phyloP scores from a whole-genome alignment of 495 filamentous ascomycete genomes.

The Podospora comata region DNA sequence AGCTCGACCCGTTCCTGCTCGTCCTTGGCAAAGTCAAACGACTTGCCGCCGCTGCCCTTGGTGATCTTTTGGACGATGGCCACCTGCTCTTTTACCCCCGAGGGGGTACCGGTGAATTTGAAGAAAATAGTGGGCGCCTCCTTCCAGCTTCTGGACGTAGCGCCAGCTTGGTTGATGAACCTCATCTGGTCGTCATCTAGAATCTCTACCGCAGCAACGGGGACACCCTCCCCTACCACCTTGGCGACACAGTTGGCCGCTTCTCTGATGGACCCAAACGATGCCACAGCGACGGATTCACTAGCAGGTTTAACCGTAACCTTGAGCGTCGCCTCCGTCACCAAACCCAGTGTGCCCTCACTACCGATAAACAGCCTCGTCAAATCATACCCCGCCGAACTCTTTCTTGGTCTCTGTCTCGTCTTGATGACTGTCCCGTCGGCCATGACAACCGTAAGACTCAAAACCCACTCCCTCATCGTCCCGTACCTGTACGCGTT shows the following conservation, averaged over 20 bases:
- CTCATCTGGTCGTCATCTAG: conserved; percentile 93
- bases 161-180: conserved; percentile 79
- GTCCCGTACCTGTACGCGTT: conserved; percentile 93
- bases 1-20: conserved; percentile 69
- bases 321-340: conserved; percentile 77
- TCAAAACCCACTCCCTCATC: conserved; percentile 95
- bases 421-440: conserved; percentile 93
- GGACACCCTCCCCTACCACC: conserved; percentile 75
- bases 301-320: conserved; percentile 73
- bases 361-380: conserved; percentile 77
- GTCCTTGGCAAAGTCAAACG: conserved; percentile 76
- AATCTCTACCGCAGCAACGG: conserved; percentile 86
- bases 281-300: conserved; percentile 78
- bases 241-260: conserved; percentile 78
- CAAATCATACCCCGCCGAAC: conserved; percentile 80
- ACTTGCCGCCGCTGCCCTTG: conserved; percentile 55
- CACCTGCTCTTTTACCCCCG: conserved; percentile 80
- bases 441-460: conserved; percentile 85
- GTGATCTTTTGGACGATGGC: conserved; percentile 66
- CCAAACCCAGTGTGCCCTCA: conserved; percentile 74
- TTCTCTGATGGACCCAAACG: conserved; percentile 71
- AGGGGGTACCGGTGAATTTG: conserved; percentile 80
- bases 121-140: conserved; percentile 88
- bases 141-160: conserved; percentile 68
- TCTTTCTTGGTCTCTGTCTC: conserved; percentile 70